A percentile compares a stretch with the other conserved stretches of the same genome.
Conservation (phyloP, 2,329 filamentous ascomycete species). For the Sclerotinia sclerotiorum region DNA sequence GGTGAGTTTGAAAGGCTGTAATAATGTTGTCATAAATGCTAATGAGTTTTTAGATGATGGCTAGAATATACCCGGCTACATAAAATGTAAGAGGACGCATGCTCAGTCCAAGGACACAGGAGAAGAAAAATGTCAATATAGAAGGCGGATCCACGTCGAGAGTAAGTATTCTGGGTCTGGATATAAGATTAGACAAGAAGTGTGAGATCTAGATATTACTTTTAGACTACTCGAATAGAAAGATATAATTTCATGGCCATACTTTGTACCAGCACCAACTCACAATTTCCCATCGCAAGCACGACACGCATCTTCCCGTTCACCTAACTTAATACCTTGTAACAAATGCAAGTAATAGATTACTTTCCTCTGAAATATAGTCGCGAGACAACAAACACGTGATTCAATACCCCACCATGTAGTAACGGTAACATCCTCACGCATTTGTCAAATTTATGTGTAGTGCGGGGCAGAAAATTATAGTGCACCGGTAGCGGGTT, state of each 20-base stretch:
- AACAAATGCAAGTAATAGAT: neutral
- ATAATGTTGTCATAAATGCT: slow-evolving; percentile 5
- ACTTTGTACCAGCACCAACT: neutral
- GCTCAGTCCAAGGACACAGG: neutral
- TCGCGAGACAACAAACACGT: neutral
- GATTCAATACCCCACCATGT: slow-evolving; percentile 11
- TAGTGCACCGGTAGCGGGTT: slow-evolving; percentile 16
- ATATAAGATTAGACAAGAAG: slow-evolving; percentile 4
- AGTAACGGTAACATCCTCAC: neutral
- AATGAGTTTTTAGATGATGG: slow-evolving; percentile 26
- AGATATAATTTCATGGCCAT: too few species aligned
- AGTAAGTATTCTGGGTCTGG: neutral
- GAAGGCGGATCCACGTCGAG: neutral
- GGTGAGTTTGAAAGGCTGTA: slow-evolving; percentile 30
- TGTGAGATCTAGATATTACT: neutral
- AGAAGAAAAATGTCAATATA: neutral
- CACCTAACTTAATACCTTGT: neutral
- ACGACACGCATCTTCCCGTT: neutral
- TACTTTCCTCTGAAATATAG: neutral
- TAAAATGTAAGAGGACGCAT: neutral
- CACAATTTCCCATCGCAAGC: neutral
- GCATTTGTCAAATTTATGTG: slow-evolving; percentile 11
- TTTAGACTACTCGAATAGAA: neutral
- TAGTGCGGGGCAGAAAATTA: slow-evolving; percentile 23
- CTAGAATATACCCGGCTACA: slow-evolving; percentile 28